Evolutionary conservation across 2,329 filamentous ascomycete species (phyloP).

Genomic region (Diplodia sapinea): DNA sequence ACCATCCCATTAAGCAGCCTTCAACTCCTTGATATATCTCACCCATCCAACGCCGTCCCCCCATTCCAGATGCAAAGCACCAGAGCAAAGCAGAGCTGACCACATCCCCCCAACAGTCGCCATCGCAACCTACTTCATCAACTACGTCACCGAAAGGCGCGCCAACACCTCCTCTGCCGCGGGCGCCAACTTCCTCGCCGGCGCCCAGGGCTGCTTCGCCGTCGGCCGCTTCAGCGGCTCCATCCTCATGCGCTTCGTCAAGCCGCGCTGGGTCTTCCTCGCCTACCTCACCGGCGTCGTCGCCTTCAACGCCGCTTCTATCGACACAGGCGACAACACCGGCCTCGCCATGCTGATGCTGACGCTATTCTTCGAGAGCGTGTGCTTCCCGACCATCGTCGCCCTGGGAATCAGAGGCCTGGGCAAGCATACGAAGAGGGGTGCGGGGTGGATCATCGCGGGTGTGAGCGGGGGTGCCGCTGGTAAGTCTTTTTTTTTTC

Average conservation of each 20-base stretch:
- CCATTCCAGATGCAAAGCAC: too few relatives aligned
- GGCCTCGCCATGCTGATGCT: slow-evolving; percentile 69
- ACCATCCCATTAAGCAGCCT: not conserved
- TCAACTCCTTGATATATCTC: slow-evolving; percentile 32
- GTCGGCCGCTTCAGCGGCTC: slow-evolving; percentile 73
- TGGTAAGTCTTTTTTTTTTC: not conserved
- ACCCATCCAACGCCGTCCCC: not conserved
- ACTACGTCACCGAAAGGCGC: slow-evolving; percentile 58
- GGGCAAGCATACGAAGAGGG: slow-evolving; percentile 77
- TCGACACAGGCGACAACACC: slow-evolving; percentile 58
- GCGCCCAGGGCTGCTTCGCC: slow-evolving; percentile 75
- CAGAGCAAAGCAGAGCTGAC: not conserved
- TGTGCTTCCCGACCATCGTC: slow-evolving; percentile 82
- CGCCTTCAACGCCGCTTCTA: slow-evolving; percentile 62
- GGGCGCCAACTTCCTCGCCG: slow-evolving; percentile 72
- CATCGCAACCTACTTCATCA: slow-evolving; percentile 53
- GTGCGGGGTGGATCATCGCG: slow-evolving; percentile 73
- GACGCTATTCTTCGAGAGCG: slow-evolving; percentile 81
- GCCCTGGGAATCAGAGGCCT: slow-evolving; percentile 77
- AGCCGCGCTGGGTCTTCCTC: slow-evolving; percentile 73
- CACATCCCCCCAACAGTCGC: slow-evolving; percentile 43
- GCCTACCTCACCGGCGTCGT: slow-evolving; percentile 69
- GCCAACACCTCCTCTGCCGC: slow-evolving; percentile 45
- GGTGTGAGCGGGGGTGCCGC: slow-evolving; percentile 74
- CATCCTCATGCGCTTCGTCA: slow-evolving; percentile 68